Evolutionary conservation across 805 yeast species (phyloP), one percentile per base, ranked within the genome.

Genomic region (Yamadazyma olivae): DNA sequence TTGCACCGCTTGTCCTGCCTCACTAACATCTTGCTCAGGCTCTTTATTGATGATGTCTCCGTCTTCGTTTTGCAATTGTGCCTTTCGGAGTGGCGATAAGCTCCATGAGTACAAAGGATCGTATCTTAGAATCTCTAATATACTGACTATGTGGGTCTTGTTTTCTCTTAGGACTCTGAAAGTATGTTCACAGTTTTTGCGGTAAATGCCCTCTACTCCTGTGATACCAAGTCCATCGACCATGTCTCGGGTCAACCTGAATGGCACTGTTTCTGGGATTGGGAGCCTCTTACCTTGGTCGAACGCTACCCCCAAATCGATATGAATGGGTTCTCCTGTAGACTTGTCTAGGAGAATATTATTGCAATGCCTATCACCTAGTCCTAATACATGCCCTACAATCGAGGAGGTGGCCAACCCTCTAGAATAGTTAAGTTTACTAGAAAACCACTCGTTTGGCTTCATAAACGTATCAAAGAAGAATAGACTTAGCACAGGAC

Each of bases 41-140:
- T 44, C 41, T 14, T 36, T 17, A 4, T 27, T 13, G 17, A 36
- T 29, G 17, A 44, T 36, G 15, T 35, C 36, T n/a, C 36, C 39
- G 16, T 51, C 57, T 4, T 56, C 64, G 20, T 65, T 74, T 47
- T 79, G 84, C 13, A 81, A 54, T 43, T 68, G 74, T 44, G 71
- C 71, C 50, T 70, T 74, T 36, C 83, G 57, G 13, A 87, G 58
- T 1, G 95, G 95, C 0, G 96, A 85, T 31, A 89, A 67, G 0
- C 85, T 78, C 98, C 99, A 93, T 1, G 87, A 75, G 51, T 91
- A 90, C 37, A 93, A 69, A 0, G 99, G 97, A 67, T 93, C 99
- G 74, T 93, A 88, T 48, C 82, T 71, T 44, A 93, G 61, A 4
- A 91, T 95, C 49, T 90, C 91, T 37, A 93, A 61, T 21, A 93